phyloP scores from a whole-genome alignment of 176 grass and related monocot species.

The Rhynchospora tenuis region DNA sequence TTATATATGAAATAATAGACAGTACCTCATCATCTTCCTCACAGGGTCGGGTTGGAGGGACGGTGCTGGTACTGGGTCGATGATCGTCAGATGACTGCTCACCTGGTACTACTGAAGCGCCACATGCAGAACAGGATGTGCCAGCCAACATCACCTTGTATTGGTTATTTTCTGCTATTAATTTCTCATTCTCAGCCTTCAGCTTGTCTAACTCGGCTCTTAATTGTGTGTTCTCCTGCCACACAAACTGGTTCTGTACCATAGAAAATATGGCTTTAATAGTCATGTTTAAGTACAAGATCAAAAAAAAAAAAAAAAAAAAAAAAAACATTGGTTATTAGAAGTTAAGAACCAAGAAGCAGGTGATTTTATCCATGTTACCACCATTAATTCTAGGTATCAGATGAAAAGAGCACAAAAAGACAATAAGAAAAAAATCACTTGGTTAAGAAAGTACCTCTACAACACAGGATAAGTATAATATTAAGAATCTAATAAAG shows the following conservation, averaged over 20 bases:
- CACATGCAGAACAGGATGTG: slow-evolving; percentile 22
- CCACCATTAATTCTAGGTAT: not conserved
- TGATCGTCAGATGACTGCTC: slow-evolving; percentile 22
- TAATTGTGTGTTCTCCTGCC: slow-evolving; percentile 26
- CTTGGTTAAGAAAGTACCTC: not conserved
- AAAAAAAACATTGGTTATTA: not conserved
- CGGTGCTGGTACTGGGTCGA: not conserved
- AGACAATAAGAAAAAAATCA: not conserved
- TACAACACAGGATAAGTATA: not conserved
- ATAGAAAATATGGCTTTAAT: not conserved
- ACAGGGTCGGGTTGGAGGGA: not conserved
- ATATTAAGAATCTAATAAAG: not conserved
- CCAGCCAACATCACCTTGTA: slow-evolving; percentile 14
- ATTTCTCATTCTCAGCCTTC: slow-evolving; percentile 22
- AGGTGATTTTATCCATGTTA: not conserved
- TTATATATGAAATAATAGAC: not conserved
- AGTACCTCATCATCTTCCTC: slow-evolving; percentile 20
- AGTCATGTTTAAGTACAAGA: not conserved
- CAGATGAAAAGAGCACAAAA: not conserved
- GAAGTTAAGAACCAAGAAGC: not conserved
- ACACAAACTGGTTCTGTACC: slow-evolving; percentile 24
- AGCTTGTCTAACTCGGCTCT: slow-evolving; percentile 22
- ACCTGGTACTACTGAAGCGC: slow-evolving; percentile 12
- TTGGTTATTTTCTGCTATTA: slow-evolving; percentile 23
- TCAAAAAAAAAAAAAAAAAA: not conserved